Conservation (phyloP, 2,329 filamentous ascomycete genomes). For the Tolypocladium tropicale region DNA sequence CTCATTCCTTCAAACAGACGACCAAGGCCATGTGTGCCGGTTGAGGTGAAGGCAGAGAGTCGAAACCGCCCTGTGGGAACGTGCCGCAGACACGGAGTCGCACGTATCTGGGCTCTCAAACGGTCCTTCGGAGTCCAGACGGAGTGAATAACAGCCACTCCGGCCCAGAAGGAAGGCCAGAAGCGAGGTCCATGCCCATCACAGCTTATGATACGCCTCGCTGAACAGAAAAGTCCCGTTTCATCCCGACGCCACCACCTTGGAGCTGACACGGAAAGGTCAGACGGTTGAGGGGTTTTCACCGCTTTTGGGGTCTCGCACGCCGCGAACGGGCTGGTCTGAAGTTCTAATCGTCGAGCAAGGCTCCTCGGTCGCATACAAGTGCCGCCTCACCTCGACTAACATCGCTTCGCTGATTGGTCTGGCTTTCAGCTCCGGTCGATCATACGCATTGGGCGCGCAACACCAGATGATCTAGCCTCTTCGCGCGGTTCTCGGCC, state of each 20-base stretch:
- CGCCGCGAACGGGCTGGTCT: too few relatives aligned
- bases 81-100: not conserved
- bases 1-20: not conserved
- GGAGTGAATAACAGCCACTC: not conserved
- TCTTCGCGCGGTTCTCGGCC: too few relatives aligned
- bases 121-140: not conserved
- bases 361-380: too few relatives aligned
- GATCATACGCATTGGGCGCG: too few relatives aligned
- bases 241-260: not conserved
- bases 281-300: too few relatives aligned
- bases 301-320: too few relatives aligned
- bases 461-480: too few relatives aligned
- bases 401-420: too few relatives aligned
- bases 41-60: not conserved
- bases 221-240: not conserved
- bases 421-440: too few relatives aligned
- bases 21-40: not conserved
- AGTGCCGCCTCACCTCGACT: too few relatives aligned
- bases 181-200: not conserved
- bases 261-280: not conserved
- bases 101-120: not conserved
- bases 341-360: too few relatives aligned
- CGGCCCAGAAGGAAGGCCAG: not conserved
- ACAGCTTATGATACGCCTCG: not conserved
- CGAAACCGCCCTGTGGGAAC: not conserved